These are phyloP conservation scores for Solanum sitiens DNA, from an alignment of 257 asterid species.

Conservation along the genomic window DNA sequence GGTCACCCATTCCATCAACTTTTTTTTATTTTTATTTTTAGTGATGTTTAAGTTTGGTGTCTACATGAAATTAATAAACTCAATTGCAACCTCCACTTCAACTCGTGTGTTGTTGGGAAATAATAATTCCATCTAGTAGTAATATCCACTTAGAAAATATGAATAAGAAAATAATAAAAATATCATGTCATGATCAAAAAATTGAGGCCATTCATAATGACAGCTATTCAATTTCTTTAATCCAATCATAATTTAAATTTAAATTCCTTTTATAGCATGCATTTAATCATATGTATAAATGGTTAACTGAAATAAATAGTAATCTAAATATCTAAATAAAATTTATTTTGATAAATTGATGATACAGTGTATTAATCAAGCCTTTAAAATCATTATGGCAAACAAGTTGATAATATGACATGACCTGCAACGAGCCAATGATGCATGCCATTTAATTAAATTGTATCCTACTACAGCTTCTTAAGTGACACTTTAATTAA, in stretches of 20 bases:
- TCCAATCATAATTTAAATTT: too few relatives aligned
- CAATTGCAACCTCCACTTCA: neutral
- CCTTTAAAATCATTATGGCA: neutral
- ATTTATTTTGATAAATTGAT: neutral
- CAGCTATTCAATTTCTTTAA: too few relatives aligned
- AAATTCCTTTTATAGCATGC: neutral
- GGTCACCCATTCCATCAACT: neutral
- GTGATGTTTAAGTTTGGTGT: neutral
- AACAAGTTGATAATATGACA: neutral
- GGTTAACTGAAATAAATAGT: neutral
- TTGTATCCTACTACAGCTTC: neutral
- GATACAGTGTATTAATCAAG: neutral
- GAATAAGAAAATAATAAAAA: too few relatives aligned
- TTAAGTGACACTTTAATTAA: neutral
- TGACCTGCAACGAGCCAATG: neutral
- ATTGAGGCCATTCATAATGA: neutral
- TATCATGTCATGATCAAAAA: too few relatives aligned
- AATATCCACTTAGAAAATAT: neutral
- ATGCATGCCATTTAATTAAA: neutral
- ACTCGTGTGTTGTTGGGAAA: neutral
- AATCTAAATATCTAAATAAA: neutral
- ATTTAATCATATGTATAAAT: neutral
- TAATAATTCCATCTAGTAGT: neutral
- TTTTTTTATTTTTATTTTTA: neutral
- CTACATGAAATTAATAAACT: neutral